Evolutionary conservation across 2,329 filamentous ascomycete genomes (phyloP), one percentile per base, ranked within the genome.

Genomic region (Cordyceps tenuipes): DNA sequence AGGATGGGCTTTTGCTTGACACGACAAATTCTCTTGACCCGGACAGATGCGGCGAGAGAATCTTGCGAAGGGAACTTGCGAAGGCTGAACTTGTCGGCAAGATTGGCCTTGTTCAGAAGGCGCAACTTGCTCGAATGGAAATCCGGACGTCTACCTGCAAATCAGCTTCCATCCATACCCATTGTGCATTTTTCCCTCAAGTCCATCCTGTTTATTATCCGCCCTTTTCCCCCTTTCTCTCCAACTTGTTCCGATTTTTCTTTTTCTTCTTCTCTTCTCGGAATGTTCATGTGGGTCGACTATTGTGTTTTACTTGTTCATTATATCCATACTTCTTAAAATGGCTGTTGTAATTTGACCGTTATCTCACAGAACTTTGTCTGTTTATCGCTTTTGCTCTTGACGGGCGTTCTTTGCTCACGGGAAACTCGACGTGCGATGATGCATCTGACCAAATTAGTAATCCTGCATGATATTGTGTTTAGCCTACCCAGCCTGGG

Each of bases 221-320:
- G 8, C n/a, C 52, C 19, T 49, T 49, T 49, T 39, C n/a, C 23
- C 23, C 59, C 61, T 60, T 23, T 63, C 62, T 62, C 63, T 55
- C 59, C 63, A 50, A 60, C 59, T 62, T 60, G 4, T 15, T 62
- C 47, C 43, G 44, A 34, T 61, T 46, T 41, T 60, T 26, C 8
- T 43, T 59, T 61, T 59, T 51, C 54, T 62, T 56, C 23, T 52
- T 47, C 55, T 48, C 54, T 54, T 36, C 31, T 43, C 43, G 46
- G 23, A 53, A 61, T 48, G 60, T 57, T 52, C 59, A 57, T 46
- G 55, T 57, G 61, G 60, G 57, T 58, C 49, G 43, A 61, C 36
- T 59, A 43, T 53, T 60, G 47, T 54, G 57, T 59, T 64, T 54
- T 60, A 31, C 57, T 63, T 63, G 58, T 62, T 63, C 51, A 58